phyloP scores from a whole-genome alignment of 192 early-diverging fungal species.

The Backusella macrospora region DNA sequence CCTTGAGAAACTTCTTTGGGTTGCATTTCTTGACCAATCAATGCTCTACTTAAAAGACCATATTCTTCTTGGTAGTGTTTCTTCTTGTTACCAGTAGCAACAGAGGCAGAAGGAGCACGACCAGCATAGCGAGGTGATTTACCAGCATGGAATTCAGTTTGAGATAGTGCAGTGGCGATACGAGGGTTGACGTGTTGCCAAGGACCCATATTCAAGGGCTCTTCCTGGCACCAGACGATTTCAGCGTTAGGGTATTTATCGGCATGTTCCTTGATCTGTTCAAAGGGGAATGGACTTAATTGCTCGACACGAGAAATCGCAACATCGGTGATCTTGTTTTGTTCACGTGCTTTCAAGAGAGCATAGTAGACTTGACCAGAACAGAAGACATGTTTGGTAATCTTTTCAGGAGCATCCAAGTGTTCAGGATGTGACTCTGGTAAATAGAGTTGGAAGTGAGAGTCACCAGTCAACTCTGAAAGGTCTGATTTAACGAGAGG shows the following conservation, averaged over 20 bases:
- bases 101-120: conserved; percentile 85
- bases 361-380: conserved; percentile 98
- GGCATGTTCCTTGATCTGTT: conserved; percentile 78
- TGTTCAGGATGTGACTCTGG: conserved; percentile 88
- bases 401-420: conserved; percentile 80
- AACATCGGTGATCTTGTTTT: conserved; percentile 88
- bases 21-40: conserved; percentile 68
- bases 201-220: conserved; percentile 91
- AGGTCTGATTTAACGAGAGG: conserved; percentile 87
- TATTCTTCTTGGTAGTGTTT: conserved; percentile 86
- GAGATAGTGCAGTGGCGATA: conserved; percentile 78
- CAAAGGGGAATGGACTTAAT: conserved; percentile 95
- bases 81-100: conserved; percentile 95
- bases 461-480: conserved; percentile 78
- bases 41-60: conserved; percentile 68
- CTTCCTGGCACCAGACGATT: conserved; percentile 95
- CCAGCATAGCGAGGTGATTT: conserved; percentile 62
- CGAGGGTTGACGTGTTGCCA: conserved; percentile 90
- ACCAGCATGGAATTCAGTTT: conserved; percentile 73
- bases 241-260: conserved; percentile 93
- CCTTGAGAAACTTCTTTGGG: conserved; percentile 69
- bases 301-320: conserved; percentile 96
- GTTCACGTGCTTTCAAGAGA: conserved; percentile 81
- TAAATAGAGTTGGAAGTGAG: conserved; percentile 88
- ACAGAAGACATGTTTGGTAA: conserved; percentile 93